Conservation (phyloP, 2,329 filamentous ascomycete species). For the Monosporascus sp. region DNA sequence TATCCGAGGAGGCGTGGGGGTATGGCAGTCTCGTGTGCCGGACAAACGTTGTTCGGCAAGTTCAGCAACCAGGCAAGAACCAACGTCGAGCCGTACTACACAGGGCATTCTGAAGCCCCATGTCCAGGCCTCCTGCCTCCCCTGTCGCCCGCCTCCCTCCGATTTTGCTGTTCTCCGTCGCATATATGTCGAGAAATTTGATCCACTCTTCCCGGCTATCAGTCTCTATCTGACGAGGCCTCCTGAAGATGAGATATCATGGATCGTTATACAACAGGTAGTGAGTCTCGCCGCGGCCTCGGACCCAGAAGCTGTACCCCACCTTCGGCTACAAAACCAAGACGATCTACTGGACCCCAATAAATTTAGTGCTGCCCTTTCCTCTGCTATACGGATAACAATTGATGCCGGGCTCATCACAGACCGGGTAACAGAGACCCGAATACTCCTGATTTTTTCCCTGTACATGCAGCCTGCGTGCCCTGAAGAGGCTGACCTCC, state of each 20-base stretch:
- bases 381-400: slow-evolving; percentile 42
- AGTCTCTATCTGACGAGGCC: slow-evolving; percentile 22
- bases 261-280: slow-evolving; percentile 45
- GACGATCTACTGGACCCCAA: slow-evolving; percentile 33
- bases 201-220: slow-evolving; percentile 50
- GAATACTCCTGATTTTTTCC: slow-evolving; percentile 47
- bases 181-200: slow-evolving; percentile 46
- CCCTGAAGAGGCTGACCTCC: slow-evolving; percentile 48
- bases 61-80: slow-evolving; percentile 23
- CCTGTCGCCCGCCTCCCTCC: slow-evolving; percentile 39
- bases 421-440: slow-evolving; percentile 50
- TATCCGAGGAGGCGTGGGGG: slow-evolving; percentile 48
- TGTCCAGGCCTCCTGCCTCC: slow-evolving; percentile 39
- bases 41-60: slow-evolving; percentile 19
- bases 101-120: slow-evolving; percentile 32
- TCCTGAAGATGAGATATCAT: slow-evolving; percentile 23
- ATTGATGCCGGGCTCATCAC: slow-evolving; percentile 49
- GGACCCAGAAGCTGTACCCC: slow-evolving; percentile 37
- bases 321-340: slow-evolving; percentile 39
- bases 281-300: slow-evolving; percentile 50
- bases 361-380: slow-evolving; percentile 43
- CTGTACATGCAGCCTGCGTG: slow-evolving; percentile 53
- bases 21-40: slow-evolving; percentile 40
- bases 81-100: slow-evolving; percentile 18
- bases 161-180: slow-evolving; percentile 41